Conservation (phyloP, 495 filamentous ascomycete species). For the Penicillium crystallinum region DNA sequence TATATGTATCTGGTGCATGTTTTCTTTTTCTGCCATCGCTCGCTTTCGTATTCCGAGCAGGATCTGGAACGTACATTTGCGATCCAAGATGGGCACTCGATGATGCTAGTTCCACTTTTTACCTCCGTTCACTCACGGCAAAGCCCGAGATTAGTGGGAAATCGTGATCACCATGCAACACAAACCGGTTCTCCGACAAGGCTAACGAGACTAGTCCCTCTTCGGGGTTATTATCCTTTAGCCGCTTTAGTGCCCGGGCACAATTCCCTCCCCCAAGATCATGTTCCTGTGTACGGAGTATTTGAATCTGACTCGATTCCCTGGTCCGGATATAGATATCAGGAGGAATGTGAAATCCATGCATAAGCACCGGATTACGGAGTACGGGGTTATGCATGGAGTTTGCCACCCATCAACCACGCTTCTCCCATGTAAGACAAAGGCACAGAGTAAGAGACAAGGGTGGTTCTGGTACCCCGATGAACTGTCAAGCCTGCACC, state of each 20-base stretch:
- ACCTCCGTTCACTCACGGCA: too few relatives aligned
- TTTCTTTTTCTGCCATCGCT: background rate
- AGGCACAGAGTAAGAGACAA: slow-evolving; percentile 2
- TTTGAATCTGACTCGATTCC: too few relatives aligned
- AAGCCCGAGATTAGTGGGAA: background rate
- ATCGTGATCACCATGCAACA: background rate
- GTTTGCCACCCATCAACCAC: slow-evolving; percentile 16
- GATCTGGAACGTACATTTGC: slow-evolving; percentile 5
- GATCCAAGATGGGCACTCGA: background rate
- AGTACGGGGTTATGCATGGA: background rate
- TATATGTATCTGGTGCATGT: background rate
- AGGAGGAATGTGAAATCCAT: too few relatives aligned
- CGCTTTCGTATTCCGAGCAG: background rate
- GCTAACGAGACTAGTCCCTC: background rate
- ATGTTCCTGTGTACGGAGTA: too few relatives aligned
- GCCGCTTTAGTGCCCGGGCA: too few relatives aligned
- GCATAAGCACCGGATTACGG: too few relatives aligned
- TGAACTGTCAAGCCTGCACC: background rate
- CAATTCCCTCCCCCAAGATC: too few relatives aligned
- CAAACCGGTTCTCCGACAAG: background rate
- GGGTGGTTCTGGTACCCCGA: slow-evolving; percentile 1
- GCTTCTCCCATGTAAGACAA: background rate
- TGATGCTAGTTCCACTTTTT: too few relatives aligned
- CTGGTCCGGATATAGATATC: too few relatives aligned
- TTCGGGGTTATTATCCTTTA: background rate